A percentile compares a stretch with the other conserved stretches of the same genome.
Conservation (phyloP, 345 rosid species). For the Bruguiera gymnorhiza region DNA sequence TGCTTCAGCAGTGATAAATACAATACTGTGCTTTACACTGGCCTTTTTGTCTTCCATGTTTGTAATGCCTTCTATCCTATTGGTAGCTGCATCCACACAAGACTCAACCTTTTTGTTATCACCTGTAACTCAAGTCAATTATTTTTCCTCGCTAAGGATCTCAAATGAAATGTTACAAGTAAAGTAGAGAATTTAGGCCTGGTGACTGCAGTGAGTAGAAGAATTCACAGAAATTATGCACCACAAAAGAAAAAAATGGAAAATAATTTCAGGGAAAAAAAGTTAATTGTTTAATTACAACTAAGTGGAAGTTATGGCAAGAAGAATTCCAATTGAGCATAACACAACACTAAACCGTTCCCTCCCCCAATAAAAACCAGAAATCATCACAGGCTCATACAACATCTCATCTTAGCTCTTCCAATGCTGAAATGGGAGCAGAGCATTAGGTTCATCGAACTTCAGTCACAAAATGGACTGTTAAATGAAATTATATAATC, state of each 20-base stretch:
- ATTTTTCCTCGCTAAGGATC: slow-evolving; percentile 1
- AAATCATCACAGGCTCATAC: too few relatives aligned
- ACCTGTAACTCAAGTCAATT: slow-evolving; percentile 33
- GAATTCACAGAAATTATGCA: not conserved
- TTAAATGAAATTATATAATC: too few relatives aligned
- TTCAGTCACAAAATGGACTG: too few relatives aligned
- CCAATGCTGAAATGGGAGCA: too few relatives aligned
- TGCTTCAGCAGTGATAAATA: slow-evolving; percentile 90
- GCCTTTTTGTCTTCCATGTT: slow-evolving; percentile 26
- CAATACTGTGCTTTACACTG: slow-evolving; percentile 43
- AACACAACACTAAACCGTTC: too few relatives aligned
- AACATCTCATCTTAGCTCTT: too few relatives aligned
- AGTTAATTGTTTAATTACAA: too few relatives aligned
- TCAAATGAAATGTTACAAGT: too few relatives aligned
- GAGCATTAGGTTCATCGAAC: too few relatives aligned
- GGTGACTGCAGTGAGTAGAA: not conserved
- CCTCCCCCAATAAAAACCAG: too few relatives aligned
- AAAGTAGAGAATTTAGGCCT: slow-evolving; percentile 1
- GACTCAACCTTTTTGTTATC: slow-evolving; percentile 24
- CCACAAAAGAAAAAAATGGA: not conserved
- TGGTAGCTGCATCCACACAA: slow-evolving; percentile 18
- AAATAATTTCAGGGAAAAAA: not conserved
- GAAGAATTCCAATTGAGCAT: too few relatives aligned
- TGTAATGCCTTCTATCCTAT: slow-evolving; percentile 32
- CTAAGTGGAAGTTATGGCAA: too few relatives aligned